A percentile compares a stretch with the other conserved stretches of the same genome.
Conservation (phyloP, 305 asterid genomes). For the Petunia hybrid region DNA sequence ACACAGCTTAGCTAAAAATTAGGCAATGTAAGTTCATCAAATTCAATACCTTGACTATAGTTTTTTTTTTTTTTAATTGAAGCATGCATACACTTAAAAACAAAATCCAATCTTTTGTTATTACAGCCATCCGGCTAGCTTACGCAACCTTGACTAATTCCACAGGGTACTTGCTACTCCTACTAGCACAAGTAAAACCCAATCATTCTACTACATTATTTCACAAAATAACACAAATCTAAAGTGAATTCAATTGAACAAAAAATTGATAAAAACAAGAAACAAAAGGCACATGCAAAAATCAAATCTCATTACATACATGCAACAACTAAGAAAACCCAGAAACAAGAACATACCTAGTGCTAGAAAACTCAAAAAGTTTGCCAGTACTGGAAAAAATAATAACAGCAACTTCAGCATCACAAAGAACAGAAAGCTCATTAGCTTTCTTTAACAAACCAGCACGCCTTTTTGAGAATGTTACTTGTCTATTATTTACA, state of each 20-base stretch:
- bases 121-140: too few relatives aligned
- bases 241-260: neutral
- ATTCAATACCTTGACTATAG: neutral
- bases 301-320: slow-evolving; percentile 32
- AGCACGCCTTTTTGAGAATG: slow-evolving; percentile 62
- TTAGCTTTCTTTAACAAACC: slow-evolving; percentile 63
- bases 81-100: slow-evolving; percentile 8
- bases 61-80: slow-evolving; percentile 2
- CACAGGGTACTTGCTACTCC: too few relatives aligned
- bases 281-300: neutral
- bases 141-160: too few relatives aligned
- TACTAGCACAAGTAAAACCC: neutral
- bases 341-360: slow-evolving; percentile 43
- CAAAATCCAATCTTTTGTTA: neutral
- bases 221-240: neutral
- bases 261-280: neutral
- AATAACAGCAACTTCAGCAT: slow-evolving; percentile 73
- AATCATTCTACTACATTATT: neutral
- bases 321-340: slow-evolving; percentile 40
- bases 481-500: slow-evolving; percentile 68
- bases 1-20: neutral
- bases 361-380: slow-evolving; percentile 58
- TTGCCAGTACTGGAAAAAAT: slow-evolving; percentile 73
- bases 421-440: slow-evolving; percentile 74
- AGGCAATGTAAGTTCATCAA: neutral